Conservation (phyloP, 192 early-diverging fungal genomes). For the Entrophospora sp. region DNA sequence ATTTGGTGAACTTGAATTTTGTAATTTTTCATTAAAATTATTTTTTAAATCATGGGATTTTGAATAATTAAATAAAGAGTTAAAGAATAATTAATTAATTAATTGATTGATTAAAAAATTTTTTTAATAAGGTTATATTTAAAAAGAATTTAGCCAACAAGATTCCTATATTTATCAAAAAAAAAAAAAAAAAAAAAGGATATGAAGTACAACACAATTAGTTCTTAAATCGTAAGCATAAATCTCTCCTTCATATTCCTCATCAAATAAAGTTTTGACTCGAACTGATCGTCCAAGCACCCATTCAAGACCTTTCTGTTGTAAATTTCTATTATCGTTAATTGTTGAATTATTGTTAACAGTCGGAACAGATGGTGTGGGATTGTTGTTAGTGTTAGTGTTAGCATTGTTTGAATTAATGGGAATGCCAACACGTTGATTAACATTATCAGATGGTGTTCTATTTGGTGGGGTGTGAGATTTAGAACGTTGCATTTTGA, state of each 20-base stretch:
- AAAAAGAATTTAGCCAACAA: neutral
- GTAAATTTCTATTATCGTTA: slow-evolving; percentile 3
- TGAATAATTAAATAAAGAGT: too few species aligned
- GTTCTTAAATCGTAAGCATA: slow-evolving; percentile 50
- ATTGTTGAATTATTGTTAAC: slow-evolving; percentile 15
- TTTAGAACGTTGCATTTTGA: slow-evolving; percentile 16
- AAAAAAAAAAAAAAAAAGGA: slow-evolving; percentile 35
- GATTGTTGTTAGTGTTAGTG: neutral
- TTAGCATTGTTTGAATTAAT: neutral
- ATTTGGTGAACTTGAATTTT: too few species aligned
- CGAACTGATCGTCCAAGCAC: slow-evolving; percentile 39
- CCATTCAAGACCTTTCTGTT: slow-evolving; percentile 34
- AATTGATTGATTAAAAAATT: neutral
- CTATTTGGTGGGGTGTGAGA: neutral
- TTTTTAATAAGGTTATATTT: too few species aligned
- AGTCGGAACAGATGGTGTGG: too few species aligned
- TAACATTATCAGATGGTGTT: slow-evolving; percentile 11
- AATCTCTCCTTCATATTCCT: slow-evolving; percentile 45
- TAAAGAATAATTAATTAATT: slow-evolving; percentile 9
- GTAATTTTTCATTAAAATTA: too few species aligned
- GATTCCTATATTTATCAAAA: neutral
- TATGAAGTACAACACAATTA: slow-evolving; percentile 57
- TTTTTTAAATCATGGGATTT: too few species aligned
- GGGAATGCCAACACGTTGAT: neutral
- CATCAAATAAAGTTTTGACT: slow-evolving; percentile 39